phyloP scores from a whole-genome alignment of 495 filamentous ascomycete genomes.

The Xanthoparmelia taractica region DNA sequence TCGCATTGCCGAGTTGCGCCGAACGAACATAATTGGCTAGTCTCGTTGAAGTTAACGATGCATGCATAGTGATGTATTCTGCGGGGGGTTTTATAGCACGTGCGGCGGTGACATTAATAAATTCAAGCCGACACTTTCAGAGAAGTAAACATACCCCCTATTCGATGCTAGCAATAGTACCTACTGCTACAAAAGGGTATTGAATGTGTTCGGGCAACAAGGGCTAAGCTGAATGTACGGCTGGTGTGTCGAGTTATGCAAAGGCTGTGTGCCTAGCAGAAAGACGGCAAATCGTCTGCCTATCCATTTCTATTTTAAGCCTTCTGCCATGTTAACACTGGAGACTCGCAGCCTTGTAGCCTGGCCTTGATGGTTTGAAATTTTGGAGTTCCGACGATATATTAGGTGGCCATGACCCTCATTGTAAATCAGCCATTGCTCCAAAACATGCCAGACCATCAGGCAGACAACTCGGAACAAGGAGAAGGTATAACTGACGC shows the following conservation, averaged over 20 bases:
- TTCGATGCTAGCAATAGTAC: too few species aligned
- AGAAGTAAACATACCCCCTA: too few species aligned
- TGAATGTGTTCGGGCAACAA: background rate
- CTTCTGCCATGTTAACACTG: background rate
- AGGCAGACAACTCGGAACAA: background rate
- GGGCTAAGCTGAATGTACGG: background rate
- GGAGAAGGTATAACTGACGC: background rate
- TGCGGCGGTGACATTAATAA: too few species aligned
- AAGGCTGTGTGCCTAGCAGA: background rate
- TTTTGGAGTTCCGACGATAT: too few species aligned
- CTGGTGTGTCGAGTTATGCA: background rate
- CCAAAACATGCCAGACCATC: background rate
- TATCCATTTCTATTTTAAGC: background rate
- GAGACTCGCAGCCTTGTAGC: conserved; percentile 4
- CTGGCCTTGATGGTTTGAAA: background rate
- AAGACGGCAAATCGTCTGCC: background rate
- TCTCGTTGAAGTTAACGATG: too few species aligned
- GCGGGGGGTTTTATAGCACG: too few species aligned
- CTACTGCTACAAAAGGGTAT: too few species aligned
- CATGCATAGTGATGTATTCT: too few species aligned
- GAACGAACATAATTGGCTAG: too few species aligned
- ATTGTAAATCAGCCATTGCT: background rate
- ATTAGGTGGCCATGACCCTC: background rate
- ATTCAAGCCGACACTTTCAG: too few species aligned
- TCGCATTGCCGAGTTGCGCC: too few species aligned